These are phyloP conservation scores for Xylariaceae sp. DNA, from an alignment of 2,329 filamentous ascomycete genomes.

Conservation along the genomic window DNA sequence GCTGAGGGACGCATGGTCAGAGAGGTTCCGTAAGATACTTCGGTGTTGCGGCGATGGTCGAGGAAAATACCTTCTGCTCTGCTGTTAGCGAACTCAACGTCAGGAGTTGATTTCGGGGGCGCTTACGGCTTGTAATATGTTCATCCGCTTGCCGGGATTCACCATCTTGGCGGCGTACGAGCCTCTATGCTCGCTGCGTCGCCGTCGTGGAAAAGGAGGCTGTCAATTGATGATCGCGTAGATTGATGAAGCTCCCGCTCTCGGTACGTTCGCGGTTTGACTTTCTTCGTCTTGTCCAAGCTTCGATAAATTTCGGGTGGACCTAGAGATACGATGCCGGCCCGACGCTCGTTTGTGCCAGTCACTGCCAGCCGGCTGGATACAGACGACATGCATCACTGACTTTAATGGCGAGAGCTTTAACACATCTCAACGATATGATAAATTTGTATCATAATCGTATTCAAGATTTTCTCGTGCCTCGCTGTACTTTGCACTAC, in stretches of 20 bases:
- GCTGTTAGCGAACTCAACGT: conserved; percentile 21
- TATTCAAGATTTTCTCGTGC: too few species aligned
- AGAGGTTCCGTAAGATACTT: too few species aligned
- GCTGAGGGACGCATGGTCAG: conserved; percentile 12
- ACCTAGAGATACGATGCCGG: conserved; percentile 8
- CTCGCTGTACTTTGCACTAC: too few species aligned
- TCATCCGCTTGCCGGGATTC: conserved; percentile 34
- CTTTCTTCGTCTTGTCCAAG: not conserved
- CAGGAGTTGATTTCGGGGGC: not conserved
- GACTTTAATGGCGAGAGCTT: too few species aligned
- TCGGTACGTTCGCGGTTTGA: too few species aligned
- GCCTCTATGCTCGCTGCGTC: conserved; percentile 21
- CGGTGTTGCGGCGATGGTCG: not conserved
- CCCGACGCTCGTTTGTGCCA: conserved; percentile 1
- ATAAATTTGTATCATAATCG: too few species aligned
- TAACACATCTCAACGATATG: too few species aligned
- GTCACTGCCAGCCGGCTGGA: too few species aligned
- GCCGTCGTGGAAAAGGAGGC: conserved; percentile 8
- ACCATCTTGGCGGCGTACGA: conserved; percentile 31
- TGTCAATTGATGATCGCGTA: not conserved
- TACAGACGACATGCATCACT: too few species aligned
- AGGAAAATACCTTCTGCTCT: conserved; percentile 29
- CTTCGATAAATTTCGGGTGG: conserved; percentile 20
- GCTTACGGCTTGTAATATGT: conserved; percentile 31
- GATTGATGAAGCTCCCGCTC: not conserved